phyloP scores from a whole-genome alignment of 2,329 filamentous ascomycete species.

The Fonsecaea nubica region DNA sequence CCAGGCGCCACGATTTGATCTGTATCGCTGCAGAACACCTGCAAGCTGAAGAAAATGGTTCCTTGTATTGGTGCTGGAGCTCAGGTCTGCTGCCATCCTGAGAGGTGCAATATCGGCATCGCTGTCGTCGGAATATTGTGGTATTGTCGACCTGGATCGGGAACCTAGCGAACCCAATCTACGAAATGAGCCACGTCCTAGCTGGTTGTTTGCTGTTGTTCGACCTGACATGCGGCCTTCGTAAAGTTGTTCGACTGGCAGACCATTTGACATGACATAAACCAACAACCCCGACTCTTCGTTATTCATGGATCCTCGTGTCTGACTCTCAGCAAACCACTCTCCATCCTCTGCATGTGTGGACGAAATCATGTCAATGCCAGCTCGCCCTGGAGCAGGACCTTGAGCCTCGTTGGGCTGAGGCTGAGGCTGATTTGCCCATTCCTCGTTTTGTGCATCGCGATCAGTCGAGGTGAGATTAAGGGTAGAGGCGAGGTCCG shows the following conservation, averaged over 20 bases:
- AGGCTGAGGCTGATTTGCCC: slow-evolving; percentile 10
- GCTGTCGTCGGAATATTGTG: slow-evolving; percentile 25
- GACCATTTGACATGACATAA: too few relatives aligned
- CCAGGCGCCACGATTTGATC: slow-evolving; percentile 27
- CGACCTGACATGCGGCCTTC: too few relatives aligned
- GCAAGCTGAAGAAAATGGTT: slow-evolving; percentile 29
- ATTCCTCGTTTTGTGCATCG: slow-evolving; percentile 2
- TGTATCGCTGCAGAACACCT: slow-evolving; percentile 30
- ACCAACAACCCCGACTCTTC: too few relatives aligned
- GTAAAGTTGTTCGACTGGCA: too few relatives aligned
- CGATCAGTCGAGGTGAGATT: slow-evolving; percentile 33
- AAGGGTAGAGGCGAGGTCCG: slow-evolving; percentile 59
- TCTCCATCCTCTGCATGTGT: slow-evolving; percentile 19
- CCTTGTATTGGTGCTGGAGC: slow-evolving; percentile 16
- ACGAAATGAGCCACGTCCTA: too few relatives aligned
- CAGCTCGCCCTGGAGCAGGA: background rate
- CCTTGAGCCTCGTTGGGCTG: background rate
- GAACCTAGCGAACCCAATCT: too few relatives aligned
- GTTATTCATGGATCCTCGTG: too few relatives aligned
- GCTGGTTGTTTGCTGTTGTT: background rate
- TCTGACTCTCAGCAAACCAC: slow-evolving; percentile 13
- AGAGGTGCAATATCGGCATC: slow-evolving; percentile 28
- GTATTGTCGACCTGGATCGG: background rate
- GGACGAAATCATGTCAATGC: background rate
- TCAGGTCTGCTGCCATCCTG: slow-evolving; percentile 23